Percentiles rank a stretch among this genome's conserved stretches.
Conservation (phyloP, 495 filamentous ascomycete species). For the Penicillium alfredii region DNA sequence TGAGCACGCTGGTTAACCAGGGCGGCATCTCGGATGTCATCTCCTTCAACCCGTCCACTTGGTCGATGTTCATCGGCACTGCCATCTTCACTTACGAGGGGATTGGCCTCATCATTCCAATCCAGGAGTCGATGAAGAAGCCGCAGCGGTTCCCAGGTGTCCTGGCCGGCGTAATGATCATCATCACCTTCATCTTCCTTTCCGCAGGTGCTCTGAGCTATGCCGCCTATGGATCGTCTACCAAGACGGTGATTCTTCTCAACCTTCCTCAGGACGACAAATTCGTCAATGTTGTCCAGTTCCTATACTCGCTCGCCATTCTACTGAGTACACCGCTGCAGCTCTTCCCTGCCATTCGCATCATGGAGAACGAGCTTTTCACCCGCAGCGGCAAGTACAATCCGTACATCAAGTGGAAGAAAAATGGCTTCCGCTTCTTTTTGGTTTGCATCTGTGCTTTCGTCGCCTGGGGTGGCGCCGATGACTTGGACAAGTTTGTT, state of each 20-base stretch:
- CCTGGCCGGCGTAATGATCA: conserved; percentile 82
- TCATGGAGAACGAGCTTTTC: conserved; percentile 63
- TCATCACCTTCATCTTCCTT: conserved; percentile 86
- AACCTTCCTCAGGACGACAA: conserved; percentile 95
- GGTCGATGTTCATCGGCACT: conserved; percentile 97
- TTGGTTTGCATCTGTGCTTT: conserved; percentile 78
- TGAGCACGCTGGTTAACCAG: conserved; percentile 71
- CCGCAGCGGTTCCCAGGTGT: conserved; percentile 84
- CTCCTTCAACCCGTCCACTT: conserved; percentile 78
- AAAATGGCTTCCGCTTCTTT: conserved; percentile 92
- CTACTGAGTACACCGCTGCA: conserved; percentile 89
- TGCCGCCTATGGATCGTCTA: conserved; percentile 89
- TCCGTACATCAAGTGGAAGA: conserved; percentile 95
- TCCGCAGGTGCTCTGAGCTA: conserved; percentile 90
- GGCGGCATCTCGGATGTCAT: conserved; percentile 77
- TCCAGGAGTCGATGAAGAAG: conserved; percentile 91
- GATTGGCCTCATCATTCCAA: conserved; percentile 96
- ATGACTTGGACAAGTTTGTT: conserved; percentile 95
- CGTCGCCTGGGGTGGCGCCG: conserved; percentile 86
- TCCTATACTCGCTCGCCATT: conserved; percentile 92
- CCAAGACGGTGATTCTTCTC: conserved; percentile 91
- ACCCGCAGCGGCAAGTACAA: conserved; percentile 90
- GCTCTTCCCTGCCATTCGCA: conserved; percentile 91
- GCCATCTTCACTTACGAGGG: conserved; percentile 99
- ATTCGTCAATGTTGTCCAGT: conserved; percentile 91